phyloP scores from a whole-genome alignment of 2,329 filamentous ascomycete genomes.

The Fusarium vanettenii region DNA sequence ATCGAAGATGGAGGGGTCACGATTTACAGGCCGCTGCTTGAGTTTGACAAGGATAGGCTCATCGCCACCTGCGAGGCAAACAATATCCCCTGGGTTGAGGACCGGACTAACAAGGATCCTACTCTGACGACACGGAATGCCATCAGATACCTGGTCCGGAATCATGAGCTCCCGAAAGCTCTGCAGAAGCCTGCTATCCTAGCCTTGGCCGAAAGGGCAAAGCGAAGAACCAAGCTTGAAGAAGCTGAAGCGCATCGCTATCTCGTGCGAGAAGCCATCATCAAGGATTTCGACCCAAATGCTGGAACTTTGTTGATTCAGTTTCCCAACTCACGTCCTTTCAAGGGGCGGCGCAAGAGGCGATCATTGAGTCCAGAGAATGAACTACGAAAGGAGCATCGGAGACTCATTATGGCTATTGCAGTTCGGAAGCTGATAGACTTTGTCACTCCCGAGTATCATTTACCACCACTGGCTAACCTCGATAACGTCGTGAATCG shows the following conservation, averaged over 20 bases:
- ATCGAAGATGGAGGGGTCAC: slow-evolving; percentile 75
- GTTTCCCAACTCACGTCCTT: slow-evolving; percentile 49
- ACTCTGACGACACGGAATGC: slow-evolving; percentile 86
- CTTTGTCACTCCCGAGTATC: slow-evolving; percentile 62
- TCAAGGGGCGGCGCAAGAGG: slow-evolving; percentile 35
- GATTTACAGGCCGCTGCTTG: slow-evolving; percentile 76
- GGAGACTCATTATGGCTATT: slow-evolving; percentile 58
- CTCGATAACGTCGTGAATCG: slow-evolving; percentile 59
- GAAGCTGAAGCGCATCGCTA: slow-evolving; percentile 66
- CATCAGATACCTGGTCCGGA: slow-evolving; percentile 73
- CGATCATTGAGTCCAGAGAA: slow-evolving; percentile 39
- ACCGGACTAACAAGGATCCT: slow-evolving; percentile 82
- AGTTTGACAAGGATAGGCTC: slow-evolving; percentile 79
- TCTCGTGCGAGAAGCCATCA: slow-evolving; percentile 59
- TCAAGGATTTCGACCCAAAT: slow-evolving; percentile 60
- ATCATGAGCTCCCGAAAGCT: slow-evolving; percentile 73
- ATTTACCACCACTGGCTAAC: slow-evolving; percentile 54
- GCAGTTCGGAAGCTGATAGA: slow-evolving; percentile 61
- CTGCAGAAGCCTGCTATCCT: slow-evolving; percentile 75
- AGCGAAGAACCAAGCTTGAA: slow-evolving; percentile 55
- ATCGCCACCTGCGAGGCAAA: slow-evolving; percentile 78
- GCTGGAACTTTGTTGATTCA: slow-evolving; percentile 60
- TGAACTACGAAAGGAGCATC: slow-evolving; percentile 47
- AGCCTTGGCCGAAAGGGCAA: slow-evolving; percentile 65
- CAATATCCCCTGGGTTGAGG: slow-evolving; percentile 81